These are phyloP conservation scores for Nicotiana obtusifolia DNA, from an alignment of 257 asterid genomes.

Conservation along the genomic window DNA sequence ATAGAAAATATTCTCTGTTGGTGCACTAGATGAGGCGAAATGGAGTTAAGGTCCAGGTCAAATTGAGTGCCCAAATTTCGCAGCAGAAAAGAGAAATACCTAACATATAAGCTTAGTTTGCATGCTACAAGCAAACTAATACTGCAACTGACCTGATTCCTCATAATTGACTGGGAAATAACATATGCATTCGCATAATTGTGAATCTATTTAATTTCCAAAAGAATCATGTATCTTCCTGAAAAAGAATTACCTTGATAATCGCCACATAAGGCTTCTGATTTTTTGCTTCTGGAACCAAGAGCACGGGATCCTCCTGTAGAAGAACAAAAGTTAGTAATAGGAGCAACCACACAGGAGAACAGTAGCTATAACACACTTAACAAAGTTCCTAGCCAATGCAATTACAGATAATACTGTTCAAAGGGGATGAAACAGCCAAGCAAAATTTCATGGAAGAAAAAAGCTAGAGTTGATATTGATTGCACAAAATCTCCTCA, in stretches of 20 bases:
- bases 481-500: background rate
- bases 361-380: background rate
- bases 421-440: background rate
- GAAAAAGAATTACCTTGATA: slow-evolving; percentile 58
- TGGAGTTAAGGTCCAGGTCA: background rate
- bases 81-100: background rate
- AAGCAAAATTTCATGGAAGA: background rate
- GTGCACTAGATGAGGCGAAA: background rate
- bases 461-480: background rate
- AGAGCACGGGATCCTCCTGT: slow-evolving; percentile 88
- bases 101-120: background rate
- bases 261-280: slow-evolving; percentile 93
- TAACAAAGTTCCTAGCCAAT: background rate
- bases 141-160: background rate
- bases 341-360: background rate
- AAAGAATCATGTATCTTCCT: background rate
- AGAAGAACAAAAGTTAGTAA: slow-evolving; percentile 12
- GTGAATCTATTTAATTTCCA: background rate
- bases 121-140: background rate
- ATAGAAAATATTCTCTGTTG: background rate
- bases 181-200: background rate
- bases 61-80: background rate
- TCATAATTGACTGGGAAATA: background rate
- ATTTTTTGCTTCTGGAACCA: slow-evolving; percentile 53
- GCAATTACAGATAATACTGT: background rate